Base-by-base conservation (phyloP, 1,284 basidiomycete species). In the Apiotrichum siamense region DNA sequence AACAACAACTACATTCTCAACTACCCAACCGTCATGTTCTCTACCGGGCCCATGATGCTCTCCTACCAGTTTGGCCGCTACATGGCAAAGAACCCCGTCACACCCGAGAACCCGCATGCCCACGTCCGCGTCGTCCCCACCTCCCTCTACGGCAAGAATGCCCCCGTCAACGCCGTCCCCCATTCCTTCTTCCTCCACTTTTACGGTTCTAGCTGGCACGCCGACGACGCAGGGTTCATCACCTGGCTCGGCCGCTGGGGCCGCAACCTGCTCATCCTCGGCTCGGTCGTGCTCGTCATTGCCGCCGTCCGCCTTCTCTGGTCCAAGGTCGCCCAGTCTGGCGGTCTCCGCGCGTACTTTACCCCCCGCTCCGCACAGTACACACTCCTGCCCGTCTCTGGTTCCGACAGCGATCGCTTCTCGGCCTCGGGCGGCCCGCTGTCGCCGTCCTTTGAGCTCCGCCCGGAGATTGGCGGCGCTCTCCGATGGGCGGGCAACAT, bases 21-120 rank as follows among this genome's bases (percentile, higher is more conserved):
- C 75, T 98, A 98, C 66, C 94, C 96, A 27, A 98, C 94, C 31
- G 94, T 98, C 76, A 98, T 98, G 94, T 98, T 98, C 77, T 91
- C 90, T 44, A 98, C 96, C 0, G 94, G 94, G 2, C 85, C 90
- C 70, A 90, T 93, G 89, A 89, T 92, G 76, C 74, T 97, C 23
- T 88, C 88, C 3, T 82, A 87, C 20, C 84, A 94, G 73, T 88
- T 91, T 72, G 84, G 87, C 50, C 78, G 88, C 53, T 91, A 86
- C 76, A 81, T 84, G 26, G 78, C 87, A 29, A 80, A 84, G 18
- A 85, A 89, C 56, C 83, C 84, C 18, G 49, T 70, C 24, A 81
- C 81, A n/a, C 67, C 73, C 2, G 72, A 75, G 10, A 64, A 74
- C 21, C 81, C 82, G 12, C 77, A 81, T 5, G 79, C 80, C 40